phyloP scores from a whole-genome alignment of 1,284 basidiomycete species.

The Chalciporus sp. region DNA sequence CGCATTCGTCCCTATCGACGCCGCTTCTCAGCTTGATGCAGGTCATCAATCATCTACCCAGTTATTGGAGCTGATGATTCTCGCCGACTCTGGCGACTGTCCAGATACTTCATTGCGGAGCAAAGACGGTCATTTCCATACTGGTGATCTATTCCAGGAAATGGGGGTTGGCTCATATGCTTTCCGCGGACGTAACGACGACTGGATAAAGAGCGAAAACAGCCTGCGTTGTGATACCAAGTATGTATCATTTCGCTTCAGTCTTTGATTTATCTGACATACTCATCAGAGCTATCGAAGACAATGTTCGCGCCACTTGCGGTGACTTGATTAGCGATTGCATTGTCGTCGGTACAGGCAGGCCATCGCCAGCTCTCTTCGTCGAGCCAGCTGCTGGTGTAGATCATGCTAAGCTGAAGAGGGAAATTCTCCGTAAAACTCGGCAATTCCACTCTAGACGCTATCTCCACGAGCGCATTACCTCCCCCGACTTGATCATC shows the following conservation, averaged over 20 bases:
- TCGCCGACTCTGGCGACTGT: conserved; percentile 64
- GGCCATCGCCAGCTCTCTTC: conserved; percentile 69
- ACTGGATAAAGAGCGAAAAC: conserved; percentile 79
- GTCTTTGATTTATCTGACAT: conserved; percentile 5
- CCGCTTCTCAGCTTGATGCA: conserved; percentile 38
- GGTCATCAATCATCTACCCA: conserved; percentile 54
- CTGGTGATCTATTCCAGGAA: conserved; percentile 73
- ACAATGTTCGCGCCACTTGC: conserved; percentile 61
- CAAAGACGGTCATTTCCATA: conserved; percentile 69
- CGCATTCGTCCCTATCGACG: conserved; percentile 55
- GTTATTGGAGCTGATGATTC: conserved; percentile 66
- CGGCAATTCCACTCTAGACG: conserved; percentile 62
- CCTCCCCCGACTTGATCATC: conserved; percentile 53
- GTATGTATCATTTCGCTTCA: conserved; percentile 31
- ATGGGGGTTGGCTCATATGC: conserved; percentile 54
- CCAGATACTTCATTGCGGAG: conserved; percentile 60
- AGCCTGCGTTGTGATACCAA: conserved; percentile 74
- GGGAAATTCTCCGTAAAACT: conserved; percentile 66
- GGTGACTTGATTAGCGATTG: conserved; percentile 58
- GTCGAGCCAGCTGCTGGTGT: conserved; percentile 56
- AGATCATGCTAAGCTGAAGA: conserved; percentile 55
- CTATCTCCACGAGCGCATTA: conserved; percentile 70
- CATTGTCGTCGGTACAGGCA: conserved; percentile 65
- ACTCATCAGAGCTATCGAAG: conserved; percentile 60
- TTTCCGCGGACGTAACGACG: conserved; percentile 70